A percentile compares a stretch with the other conserved stretches of the same genome.
These are phyloP conservation scores for Cymbidium sinense DNA, from an alignment of 106 monocot species.

Conservation along the genomic window DNA sequence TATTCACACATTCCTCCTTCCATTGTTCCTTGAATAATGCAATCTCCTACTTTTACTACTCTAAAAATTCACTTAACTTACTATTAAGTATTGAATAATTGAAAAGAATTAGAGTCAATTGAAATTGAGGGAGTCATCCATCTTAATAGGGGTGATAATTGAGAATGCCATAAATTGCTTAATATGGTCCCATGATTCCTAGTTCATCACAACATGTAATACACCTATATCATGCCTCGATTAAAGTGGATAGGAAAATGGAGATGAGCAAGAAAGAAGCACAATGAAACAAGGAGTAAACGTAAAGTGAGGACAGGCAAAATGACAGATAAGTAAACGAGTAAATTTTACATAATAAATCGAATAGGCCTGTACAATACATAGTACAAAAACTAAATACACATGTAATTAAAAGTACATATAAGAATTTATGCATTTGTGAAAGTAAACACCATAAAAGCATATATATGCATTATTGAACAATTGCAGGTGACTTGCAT, in stretches of 20 bases:
- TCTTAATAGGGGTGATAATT: not conserved
- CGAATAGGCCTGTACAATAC: not conserved
- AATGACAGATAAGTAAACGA: not conserved
- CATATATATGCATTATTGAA: not conserved
- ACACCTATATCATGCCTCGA: not conserved
- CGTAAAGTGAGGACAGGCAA: not conserved
- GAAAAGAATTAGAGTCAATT: not conserved
- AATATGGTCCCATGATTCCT: not conserved
- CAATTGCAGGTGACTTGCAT: not conserved
- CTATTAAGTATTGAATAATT: not conserved
- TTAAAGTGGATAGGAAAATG: not conserved
- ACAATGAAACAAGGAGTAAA: not conserved
- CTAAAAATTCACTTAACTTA: not conserved
- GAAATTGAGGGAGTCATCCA: not conserved
- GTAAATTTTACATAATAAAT: not conserved
- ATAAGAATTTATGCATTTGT: not conserved
- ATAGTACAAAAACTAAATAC: not conserved
- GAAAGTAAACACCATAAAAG: not conserved
- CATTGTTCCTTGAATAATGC: not conserved
- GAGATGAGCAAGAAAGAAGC: not conserved
- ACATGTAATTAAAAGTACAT: not conserved
- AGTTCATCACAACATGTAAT: not conserved
- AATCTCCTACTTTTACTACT: not conserved
- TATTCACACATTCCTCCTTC: not conserved
- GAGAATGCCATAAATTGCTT: not conserved